phyloP scores from a whole-genome alignment of 805 yeast species.

The Candida pini region DNA sequence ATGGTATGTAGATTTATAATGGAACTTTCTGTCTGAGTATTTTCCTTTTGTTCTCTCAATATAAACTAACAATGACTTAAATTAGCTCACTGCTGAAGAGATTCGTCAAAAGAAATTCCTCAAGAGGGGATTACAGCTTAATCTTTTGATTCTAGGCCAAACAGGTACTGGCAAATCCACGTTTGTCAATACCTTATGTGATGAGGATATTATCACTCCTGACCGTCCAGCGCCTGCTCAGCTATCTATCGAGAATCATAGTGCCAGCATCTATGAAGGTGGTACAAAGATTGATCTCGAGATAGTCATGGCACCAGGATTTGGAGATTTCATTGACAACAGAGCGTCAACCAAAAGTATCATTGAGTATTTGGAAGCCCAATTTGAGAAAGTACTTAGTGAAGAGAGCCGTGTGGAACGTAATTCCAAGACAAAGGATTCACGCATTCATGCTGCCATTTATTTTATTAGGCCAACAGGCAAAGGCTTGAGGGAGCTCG shows the following conservation, averaged over 20 bases:
- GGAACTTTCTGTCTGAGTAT: no score
- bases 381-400: conserved; percentile 64
- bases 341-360: conserved; percentile 52
- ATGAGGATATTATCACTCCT: conserved; percentile 39
- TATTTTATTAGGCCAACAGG: conserved; percentile 76
- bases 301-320: conserved; percentile 67
- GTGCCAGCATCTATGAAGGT: conserved; percentile 35
- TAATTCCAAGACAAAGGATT: conserved; percentile 43
- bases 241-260: conserved; percentile 26
- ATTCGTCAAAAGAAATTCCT: conserved; percentile 40
- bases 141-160: conserved; percentile 45
- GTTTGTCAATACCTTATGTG: conserved; percentile 75
- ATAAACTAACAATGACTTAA: neutral
- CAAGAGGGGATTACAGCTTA: conserved; percentile 45
- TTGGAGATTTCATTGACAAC: conserved; percentile 68
- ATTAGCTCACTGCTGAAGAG: conserved; percentile 27
- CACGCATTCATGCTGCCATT: conserved; percentile 77
- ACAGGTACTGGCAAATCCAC: conserved; percentile 73
- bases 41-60: no score
- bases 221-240: conserved; percentile 32
- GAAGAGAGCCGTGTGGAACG: conserved; percentile 60
- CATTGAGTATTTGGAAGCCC: conserved; percentile 68
- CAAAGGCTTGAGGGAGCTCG: conserved; percentile 59
- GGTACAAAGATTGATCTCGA: conserved; percentile 48
- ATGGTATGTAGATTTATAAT: no score